Conservation (phyloP, 192 early-diverging fungal species). For the Backusella circina region DNA sequence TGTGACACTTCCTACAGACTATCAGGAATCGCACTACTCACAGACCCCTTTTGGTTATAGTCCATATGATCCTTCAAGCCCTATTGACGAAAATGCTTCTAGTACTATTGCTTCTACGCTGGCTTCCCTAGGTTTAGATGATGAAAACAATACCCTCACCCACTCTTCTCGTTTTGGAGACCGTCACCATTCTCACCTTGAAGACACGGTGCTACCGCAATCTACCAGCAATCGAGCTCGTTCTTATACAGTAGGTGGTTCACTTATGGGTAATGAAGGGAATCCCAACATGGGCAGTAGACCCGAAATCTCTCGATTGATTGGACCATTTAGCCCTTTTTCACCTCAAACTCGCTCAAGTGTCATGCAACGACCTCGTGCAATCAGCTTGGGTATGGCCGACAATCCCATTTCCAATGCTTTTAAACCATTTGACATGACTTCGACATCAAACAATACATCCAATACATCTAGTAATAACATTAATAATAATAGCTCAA, state of each 20-base stretch:
- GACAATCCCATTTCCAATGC: slow-evolving; percentile 13
- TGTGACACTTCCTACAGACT: slow-evolving; percentile 16
- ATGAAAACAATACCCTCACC: slow-evolving; percentile 5
- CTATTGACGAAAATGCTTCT: slow-evolving; percentile 15
- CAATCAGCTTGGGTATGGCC: slow-evolving; percentile 25
- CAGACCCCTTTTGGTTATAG: neutral
- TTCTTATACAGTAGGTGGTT: slow-evolving; percentile 15
- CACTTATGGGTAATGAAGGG: neutral
- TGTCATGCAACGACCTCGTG: slow-evolving; percentile 17
- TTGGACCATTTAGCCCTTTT: slow-evolving; percentile 11
- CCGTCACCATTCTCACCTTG: neutral
- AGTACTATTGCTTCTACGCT: slow-evolving; percentile 27
- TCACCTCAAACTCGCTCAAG: slow-evolving; percentile 3
- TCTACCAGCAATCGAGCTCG: slow-evolving; percentile 9
- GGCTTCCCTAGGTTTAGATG: slow-evolving; percentile 26
- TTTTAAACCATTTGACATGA: slow-evolving; percentile 13
- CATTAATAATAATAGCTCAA: neutral
- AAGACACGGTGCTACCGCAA: neutral
- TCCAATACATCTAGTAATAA: neutral
- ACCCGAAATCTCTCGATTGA: slow-evolving; percentile 1
- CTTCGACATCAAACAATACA: neutral
- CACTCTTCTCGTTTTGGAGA: neutral
- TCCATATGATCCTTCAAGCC: slow-evolving; percentile 1
- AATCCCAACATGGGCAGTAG: neutral
- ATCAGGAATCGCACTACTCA: neutral